phyloP scores from a whole-genome alignment of 148 eudicot genomes.

The Rhododendron ferrugineum region DNA sequence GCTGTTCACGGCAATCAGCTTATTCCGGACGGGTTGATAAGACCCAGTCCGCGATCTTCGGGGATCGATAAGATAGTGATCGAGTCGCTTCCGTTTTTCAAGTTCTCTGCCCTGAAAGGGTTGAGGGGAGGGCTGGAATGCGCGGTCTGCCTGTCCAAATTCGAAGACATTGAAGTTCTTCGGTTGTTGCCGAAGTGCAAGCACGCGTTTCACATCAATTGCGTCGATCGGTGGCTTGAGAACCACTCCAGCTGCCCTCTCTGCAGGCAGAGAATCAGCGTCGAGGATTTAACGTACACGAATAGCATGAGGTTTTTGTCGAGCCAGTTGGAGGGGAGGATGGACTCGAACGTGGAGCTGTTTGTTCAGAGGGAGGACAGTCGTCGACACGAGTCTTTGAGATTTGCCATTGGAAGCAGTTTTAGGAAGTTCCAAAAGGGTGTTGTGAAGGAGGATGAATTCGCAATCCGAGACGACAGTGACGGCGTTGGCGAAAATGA shows the following conservation, averaged over 20 bases:
- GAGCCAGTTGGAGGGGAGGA: conserved; percentile 14
- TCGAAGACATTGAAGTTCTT: conserved; percentile 53
- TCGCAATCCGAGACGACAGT: conserved; percentile 20
- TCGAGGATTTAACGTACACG: conserved; percentile 34
- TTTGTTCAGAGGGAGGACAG: conserved; percentile 53
- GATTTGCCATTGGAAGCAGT: conserved; percentile 43
- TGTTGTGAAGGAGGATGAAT: conserved; percentile 31
- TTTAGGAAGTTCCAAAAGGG: conserved; percentile 26
- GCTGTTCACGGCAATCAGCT: background rate
- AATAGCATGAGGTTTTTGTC: conserved; percentile 34
- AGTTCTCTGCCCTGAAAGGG: conserved; percentile 61
- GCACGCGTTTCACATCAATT: conserved; percentile 71
- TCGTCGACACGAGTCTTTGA: conserved; percentile 20
- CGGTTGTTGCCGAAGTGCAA: conserved; percentile 72
- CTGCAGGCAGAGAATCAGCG: conserved; percentile 49
- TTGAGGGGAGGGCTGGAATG: conserved; percentile 67
- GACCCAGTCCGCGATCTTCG: conserved; percentile 30
- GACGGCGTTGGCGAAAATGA: conserved; percentile 7
- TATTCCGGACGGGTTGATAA: conserved; percentile 13
- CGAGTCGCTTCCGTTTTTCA: conserved; percentile 63
- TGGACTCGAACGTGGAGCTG: conserved; percentile 36
- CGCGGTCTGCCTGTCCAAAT: conserved; percentile 61
- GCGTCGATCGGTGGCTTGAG: conserved; percentile 70
- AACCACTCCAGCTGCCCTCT: conserved; percentile 76
- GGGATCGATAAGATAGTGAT: conserved; percentile 55